Evolutionary conservation across 2,329 filamentous ascomycete genomes (phyloP).

Genomic region (Escovopsis weberi): DNA sequence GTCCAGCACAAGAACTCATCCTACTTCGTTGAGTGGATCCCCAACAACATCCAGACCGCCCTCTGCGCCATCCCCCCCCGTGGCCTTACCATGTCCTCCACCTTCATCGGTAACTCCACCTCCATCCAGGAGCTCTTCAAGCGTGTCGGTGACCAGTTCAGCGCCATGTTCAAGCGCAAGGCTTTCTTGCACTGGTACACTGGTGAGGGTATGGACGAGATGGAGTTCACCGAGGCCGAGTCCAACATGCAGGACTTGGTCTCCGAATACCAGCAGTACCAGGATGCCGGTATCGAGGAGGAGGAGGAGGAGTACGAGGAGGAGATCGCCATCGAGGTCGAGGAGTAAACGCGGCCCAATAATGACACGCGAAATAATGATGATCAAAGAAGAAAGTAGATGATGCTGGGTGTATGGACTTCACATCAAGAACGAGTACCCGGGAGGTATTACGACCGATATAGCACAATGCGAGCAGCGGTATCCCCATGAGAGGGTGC

Average conservation of each 20-base stretch:
- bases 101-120: constrained; percentile 98
- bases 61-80: constrained; percentile 97
- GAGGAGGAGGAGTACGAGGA: constrained; percentile 93
- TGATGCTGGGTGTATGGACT: neutral
- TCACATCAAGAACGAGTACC: neutral
- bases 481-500: neutral
- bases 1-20: constrained; percentile 99
- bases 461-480: neutral
- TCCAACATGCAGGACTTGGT: constrained; percentile 99
- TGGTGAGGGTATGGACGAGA: constrained; percentile 99
- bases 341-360: constrained; percentile 2
- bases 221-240: constrained; percentile 99
- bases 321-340: constrained; percentile 43
- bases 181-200: constrained; percentile 99
- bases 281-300: constrained; percentile 95
- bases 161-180: constrained; percentile 99
- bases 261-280: constrained; percentile 99
- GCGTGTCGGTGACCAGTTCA: constrained; percentile 99
- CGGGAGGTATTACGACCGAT: neutral
- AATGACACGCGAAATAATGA: neutral
- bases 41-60: constrained; percentile 99
- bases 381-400: neutral
- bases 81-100: constrained; percentile 97
- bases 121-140: constrained; percentile 99
- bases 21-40: constrained; percentile 99